Evolutionary conservation across 345 rosid genomes (phyloP).

Genomic region (Populus deltoides): DNA sequence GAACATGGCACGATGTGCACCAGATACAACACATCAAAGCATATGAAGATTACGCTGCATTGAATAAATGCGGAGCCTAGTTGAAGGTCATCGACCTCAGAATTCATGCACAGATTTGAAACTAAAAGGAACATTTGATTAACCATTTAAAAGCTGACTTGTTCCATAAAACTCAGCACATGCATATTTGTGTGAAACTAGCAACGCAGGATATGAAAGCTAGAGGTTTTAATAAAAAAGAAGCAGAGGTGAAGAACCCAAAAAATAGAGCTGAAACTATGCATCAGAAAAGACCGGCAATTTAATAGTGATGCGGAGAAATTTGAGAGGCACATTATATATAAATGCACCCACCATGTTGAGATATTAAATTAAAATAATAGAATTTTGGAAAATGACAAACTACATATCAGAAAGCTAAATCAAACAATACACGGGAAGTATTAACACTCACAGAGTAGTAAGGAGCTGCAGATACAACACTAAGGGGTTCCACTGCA

Average conservation of each 20-base stretch:
- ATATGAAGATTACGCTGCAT: neutral
- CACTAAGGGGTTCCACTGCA: constrained; percentile 57
- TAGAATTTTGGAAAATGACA: neutral
- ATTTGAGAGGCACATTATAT: neutral
- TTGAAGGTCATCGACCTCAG: neutral
- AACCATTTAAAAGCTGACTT: neutral
- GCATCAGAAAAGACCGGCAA: neutral
- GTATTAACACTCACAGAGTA: constrained; percentile 56
- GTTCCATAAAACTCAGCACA: neutral
- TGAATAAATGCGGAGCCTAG: neutral
- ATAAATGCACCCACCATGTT: neutral
- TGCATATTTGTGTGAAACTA: neutral
- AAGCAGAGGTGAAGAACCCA: neutral
- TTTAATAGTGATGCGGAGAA: neutral
- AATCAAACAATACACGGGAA: neutral
- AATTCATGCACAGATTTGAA: neutral
- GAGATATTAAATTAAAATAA: neutral
- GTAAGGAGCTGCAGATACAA: constrained; percentile 78
- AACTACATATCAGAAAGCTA: neutral
- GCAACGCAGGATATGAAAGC: neutral
- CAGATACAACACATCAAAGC: neutral
- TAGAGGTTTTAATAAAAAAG: neutral
- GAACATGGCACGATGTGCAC: neutral
- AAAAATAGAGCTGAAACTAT: neutral
- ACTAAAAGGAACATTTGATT: neutral